Evolutionary conservation across 192 early-diverging fungal genomes (phyloP), one percentile per base, ranked within the genome.

Genomic region (Coemansia guatemalensis): DNA sequence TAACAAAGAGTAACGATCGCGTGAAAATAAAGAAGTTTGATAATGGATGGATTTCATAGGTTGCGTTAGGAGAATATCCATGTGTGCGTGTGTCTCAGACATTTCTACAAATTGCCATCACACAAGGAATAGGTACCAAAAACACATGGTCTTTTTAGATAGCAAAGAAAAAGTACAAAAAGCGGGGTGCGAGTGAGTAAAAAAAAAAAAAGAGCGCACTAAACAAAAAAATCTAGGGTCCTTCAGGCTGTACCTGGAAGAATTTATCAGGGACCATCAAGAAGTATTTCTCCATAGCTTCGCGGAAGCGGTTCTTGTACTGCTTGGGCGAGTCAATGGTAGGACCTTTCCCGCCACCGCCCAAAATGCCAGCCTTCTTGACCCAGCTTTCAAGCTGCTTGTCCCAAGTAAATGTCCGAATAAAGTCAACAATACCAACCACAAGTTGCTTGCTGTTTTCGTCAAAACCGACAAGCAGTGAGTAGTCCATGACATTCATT

Each of bases 361-460:
- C 95, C 49, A 97, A 68, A 65, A 95, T 84, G 6, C 88, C 90
- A 0, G 93, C 85, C 67, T 97, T 95, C 75, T 99, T 99, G 32
- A 99, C 95, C 95, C 95, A 97, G 58, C 89, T 93, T 71, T 99
- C 97, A 18, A 99, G 69, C 75, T 94, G 94, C 82, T 99, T 99
- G 71, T 99, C 97, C 95, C 95, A 99, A 0, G 95, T 99, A 72
- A 95, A 99, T 7, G 94, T 94, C 50, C 95, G 88, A 48, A 98
- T 97, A 80, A 94, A 98, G 69, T 99, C 97, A 75, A 99, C 94
- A 56, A 99, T 98, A 5, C 97, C 97, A n/a, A 97, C 91, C 33
- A 98, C 90, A 8, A 99, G 77, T 78, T 99, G 93, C 35, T 90
- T 86, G 12, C 75, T 83, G 8, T 88, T 84, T 44, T 90, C 92